phyloP scores from a whole-genome alignment of 1,139 yeast genomes.

The Hyphopichia khmerensis region DNA sequence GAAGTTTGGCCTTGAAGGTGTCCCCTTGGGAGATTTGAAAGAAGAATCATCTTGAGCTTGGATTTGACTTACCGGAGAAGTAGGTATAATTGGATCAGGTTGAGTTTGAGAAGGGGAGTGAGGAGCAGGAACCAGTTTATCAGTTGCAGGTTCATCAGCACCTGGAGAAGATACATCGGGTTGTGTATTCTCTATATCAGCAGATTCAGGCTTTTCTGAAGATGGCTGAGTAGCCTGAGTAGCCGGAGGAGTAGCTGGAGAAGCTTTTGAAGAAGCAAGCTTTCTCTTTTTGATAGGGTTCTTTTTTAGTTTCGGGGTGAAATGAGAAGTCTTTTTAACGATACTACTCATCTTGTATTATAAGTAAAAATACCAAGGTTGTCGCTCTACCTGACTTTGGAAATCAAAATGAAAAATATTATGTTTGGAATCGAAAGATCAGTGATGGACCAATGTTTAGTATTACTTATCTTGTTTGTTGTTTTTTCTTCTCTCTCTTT shows the following conservation, averaged over 20 bases:
- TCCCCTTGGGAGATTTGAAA: not conserved
- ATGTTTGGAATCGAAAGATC: too few species aligned
- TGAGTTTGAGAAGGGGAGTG: conserved; percentile 1
- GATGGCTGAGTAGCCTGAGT: conserved; percentile 14
- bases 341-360: conserved; percentile 44
- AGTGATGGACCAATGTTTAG: too few species aligned
- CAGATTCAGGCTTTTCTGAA: not conserved
- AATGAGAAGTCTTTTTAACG: conserved; percentile 43
- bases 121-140: not conserved
- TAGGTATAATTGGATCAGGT: too few species aligned
- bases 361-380: too few species aligned
- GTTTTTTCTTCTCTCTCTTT: not conserved
- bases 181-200: not conserved
- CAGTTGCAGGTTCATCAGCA: not conserved
- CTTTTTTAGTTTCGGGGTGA: conserved; percentile 40
- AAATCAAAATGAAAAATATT: too few species aligned
- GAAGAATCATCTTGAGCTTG: not conserved
- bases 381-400: not conserved
- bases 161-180: not conserved
- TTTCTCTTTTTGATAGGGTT: conserved; percentile 19
- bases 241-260: conserved; percentile 23
- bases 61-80: too few species aligned
- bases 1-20: conserved; percentile 4
- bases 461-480: not conserved
- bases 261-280: conserved; percentile 3